Base-by-base conservation (phyloP, 805 yeast genomes). In the Suhomyces tanzawaensis region DNA sequence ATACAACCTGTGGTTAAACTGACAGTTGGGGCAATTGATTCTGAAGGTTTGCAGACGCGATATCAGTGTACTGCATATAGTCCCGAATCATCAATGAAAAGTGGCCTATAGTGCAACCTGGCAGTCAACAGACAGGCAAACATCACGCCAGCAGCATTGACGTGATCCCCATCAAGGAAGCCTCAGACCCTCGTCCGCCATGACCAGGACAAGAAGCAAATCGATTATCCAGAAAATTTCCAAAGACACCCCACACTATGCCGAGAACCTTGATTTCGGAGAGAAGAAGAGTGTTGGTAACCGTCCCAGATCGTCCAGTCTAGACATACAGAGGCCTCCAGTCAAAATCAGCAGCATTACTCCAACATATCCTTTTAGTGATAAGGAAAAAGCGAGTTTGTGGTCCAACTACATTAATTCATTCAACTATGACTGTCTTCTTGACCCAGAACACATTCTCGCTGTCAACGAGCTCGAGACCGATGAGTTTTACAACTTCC, bases 221-320 rank as follows among this genome's bases (percentile, higher is more conserved):
- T 81, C 89, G 2, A 73, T 81, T 43, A 87, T 82, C 1, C 78
- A 78, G 35, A 60, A 66, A 21, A 79, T 82, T 32, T 88, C 88
- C 0, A 57, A 71, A 30, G 76, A 72, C 24, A 67, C 71, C 7
- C 80, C 81, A 15, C 26, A 53, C 2, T 59, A 60, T 15, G 45
- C 56, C 2, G 66, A 68, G 18, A 61, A 57, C 22, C 43, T 24
- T 6, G 14, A 24, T 24, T 12, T 24, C 14, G 27, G 27, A 5
- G 13, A 7, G 6, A n/a, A 24, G 6, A 24, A 24, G 27, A 5
- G 6, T 5, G 13, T 12, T 5, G n/a, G 13, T 13, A 24, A 9
- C 11, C 19, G 37, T 5, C 32, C 37, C 12, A 26, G 37, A 19
- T 34, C 37, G 11, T 13, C 19, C n/a, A 34, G 37, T 15, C 8